phyloP scores from a whole-genome alignment of 2,329 filamentous ascomycete genomes.

The Microsporum ferrugineum region DNA sequence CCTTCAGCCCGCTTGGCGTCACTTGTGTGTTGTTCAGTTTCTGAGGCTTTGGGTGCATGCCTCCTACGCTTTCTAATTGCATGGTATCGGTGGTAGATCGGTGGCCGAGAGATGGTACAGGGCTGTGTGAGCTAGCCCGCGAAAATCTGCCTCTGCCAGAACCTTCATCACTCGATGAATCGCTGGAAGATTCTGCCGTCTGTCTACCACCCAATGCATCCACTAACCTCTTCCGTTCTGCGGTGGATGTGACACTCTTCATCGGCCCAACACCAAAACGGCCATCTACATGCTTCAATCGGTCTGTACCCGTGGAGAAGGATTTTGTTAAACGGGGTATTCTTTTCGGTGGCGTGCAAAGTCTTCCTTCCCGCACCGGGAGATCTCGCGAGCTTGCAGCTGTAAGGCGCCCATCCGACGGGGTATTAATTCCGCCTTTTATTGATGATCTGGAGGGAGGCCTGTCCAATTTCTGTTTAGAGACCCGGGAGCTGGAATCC shows the following conservation, averaged over 20 bases:
- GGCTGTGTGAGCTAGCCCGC: not conserved
- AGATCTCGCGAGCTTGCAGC: not conserved
- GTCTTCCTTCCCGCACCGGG: not conserved
- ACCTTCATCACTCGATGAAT: not conserved
- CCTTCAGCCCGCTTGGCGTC: conserved; percentile 29
- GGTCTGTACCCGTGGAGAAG: conserved; percentile 5
- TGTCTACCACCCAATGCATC: conserved; percentile 20
- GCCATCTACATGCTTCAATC: not conserved
- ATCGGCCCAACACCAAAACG: not conserved
- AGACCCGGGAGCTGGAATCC: not conserved
- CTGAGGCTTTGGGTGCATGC: not conserved
- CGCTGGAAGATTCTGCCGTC: not conserved
- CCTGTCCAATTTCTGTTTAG: not conserved
- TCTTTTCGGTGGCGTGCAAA: conserved; percentile 7
- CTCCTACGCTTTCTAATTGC: not conserved
- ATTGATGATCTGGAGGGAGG: not conserved
- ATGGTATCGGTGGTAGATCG: not conserved
- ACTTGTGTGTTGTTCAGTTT: conserved; percentile 7
- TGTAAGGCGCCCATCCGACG: not conserved
- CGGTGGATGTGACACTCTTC: conserved; percentile 11
- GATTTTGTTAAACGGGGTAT: conserved; percentile 8
- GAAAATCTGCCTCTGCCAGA: not conserved
- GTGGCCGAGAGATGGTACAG: not conserved
- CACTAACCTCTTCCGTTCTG: conserved; percentile 25
- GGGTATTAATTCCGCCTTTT: not conserved